Conservation (phyloP, 805 yeast species). For the Ogataea trehalophila region DNA sequence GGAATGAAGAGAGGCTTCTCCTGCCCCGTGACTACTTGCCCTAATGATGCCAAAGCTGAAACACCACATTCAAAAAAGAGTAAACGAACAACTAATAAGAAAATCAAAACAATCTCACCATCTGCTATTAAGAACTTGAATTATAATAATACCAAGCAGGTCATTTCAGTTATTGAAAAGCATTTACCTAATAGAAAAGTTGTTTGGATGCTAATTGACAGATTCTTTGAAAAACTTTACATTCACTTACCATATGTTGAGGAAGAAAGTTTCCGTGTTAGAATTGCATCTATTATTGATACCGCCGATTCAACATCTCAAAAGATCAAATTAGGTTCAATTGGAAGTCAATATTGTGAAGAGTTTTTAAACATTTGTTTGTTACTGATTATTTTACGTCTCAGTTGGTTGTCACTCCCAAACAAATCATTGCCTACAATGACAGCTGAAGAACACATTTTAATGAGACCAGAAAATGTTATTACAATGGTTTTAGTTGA, state of each 20-base stretch:
- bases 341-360: slow-evolving; percentile 33
- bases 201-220: slow-evolving; percentile 51
- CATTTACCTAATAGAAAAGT: slow-evolving; percentile 51
- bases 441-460: slow-evolving; percentile 25
- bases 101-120: slow-evolving; percentile 26
- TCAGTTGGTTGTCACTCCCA: slow-evolving; percentile 54
- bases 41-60: slow-evolving; percentile 1
- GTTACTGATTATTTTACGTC: slow-evolving; percentile 44
- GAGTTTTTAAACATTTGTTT: slow-evolving; percentile 50
- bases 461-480: slow-evolving; percentile 38
- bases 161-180: slow-evolving; percentile 36
- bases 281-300: slow-evolving; percentile 43
- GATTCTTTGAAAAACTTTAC: slow-evolving; percentile 56
- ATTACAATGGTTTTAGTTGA: slow-evolving; percentile 38
- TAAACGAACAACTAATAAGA: slow-evolving; percentile 15
- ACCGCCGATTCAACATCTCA: slow-evolving; percentile 30
- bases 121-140: slow-evolving; percentile 32
- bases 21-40: slow-evolving; percentile 19
- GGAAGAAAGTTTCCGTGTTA: slow-evolving; percentile 44
- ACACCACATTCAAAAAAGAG: slow-evolving; percentile 7
- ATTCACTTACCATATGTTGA: slow-evolving; percentile 65
- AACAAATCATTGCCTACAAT: slow-evolving; percentile 29
- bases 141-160: slow-evolving; percentile 37
- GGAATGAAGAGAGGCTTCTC: slow-evolving; percentile 9
- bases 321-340: slow-evolving; percentile 24